A percentile compares a stretch with the other conserved stretches of the same genome.
Conservation (phyloP, 345 rosid species). For the Hibiscus syriacus region DNA sequence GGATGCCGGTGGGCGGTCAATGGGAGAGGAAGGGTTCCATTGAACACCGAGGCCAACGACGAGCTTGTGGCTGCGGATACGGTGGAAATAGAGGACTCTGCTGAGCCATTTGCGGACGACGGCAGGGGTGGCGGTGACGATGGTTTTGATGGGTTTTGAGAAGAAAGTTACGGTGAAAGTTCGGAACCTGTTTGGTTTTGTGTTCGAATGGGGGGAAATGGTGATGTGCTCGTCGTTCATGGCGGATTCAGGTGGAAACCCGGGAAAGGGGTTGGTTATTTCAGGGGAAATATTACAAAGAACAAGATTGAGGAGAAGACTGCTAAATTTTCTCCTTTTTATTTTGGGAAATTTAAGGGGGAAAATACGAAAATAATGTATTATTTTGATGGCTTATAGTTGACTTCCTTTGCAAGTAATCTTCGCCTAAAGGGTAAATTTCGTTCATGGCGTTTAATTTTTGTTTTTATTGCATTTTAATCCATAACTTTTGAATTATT, state of each 20-base stretch:
- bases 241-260: background rate
- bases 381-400: background rate
- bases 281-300: background rate
- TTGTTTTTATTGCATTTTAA: background rate
- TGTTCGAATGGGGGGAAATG: background rate
- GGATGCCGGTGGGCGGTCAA: background rate
- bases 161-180: conserved; percentile 1
- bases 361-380: background rate
- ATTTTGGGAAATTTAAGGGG: background rate
- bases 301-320: background rate
- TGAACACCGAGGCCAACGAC: conserved; percentile 14
- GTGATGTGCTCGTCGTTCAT: conserved; percentile 2
- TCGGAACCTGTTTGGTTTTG: background rate
- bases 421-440: background rate
- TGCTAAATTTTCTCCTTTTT: background rate
- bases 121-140: conserved; percentile 1
- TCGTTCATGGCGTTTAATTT: background rate
- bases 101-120: conserved; percentile 3
- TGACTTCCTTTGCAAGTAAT: conserved; percentile 1
- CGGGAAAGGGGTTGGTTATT: no score
- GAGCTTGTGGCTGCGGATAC: background rate
- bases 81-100: background rate
- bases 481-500: background rate
- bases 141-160: background rate
- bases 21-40: background rate